Evolutionary conservation across 169 alveolate genomes (phyloP), one percentile per base, ranked within the genome.

Genomic region (Plasmodium reichenowi): DNA sequence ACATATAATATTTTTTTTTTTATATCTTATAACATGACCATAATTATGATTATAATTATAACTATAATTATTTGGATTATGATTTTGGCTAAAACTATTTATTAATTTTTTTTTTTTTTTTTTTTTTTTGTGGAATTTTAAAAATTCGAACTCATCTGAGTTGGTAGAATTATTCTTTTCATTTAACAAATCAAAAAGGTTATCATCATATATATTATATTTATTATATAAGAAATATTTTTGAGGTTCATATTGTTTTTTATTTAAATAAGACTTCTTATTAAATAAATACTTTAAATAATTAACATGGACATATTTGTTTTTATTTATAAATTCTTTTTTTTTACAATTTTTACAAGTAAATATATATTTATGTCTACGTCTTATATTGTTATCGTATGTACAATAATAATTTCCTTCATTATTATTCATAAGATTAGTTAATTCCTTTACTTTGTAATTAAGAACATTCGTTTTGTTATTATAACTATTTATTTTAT

Each of bases 271-370:
- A 15, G 29, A 2, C 12, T 32, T 26, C 17, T n/a, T 26, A 2
- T 62, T 45, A 15, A 54, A 62, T 45, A 83, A 59, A 43, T 83
- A 83, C 29, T 63, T 50, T n/a, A 83, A 50, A 48, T 83, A 83
- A 10, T 24, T 43, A 5, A 47, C 12, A 15, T 56, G 66, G 15
- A 56, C 47, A 45, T n/a, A 26, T 48, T 52, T 22, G 6, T 67
- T 48, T 38, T 17, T 62, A 17, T 70, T 67, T 47, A 83, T 50
- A 17, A 10, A 17, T 20, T 83, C 68, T 12, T 45, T 22, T 47
- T 70, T 83, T 56, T 68, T 83, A 17, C 91, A 83, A 17, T 10
- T 17, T 72, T 83, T 83, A 45, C 91, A 83, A 22, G 68, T 10
- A 72, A 68, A 83, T 50, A 29, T 54, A 26, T 54, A 56, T 29